Conservation (phyloP, 257 asterid genomes). For the Phtheirospermum japonicum region DNA sequence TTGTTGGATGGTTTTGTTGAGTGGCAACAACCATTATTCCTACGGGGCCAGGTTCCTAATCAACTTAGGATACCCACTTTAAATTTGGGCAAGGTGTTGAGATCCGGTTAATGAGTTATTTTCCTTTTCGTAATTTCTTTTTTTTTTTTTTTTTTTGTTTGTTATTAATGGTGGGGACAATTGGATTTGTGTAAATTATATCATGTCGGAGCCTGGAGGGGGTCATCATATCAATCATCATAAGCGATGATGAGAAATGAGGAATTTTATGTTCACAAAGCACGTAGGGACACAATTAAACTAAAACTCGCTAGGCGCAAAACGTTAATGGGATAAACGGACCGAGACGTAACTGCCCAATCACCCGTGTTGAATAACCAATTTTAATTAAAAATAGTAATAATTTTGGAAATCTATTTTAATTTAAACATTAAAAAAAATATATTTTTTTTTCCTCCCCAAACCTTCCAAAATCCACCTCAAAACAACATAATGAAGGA, state of each 20-base stretch:
- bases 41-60: slow-evolving; percentile 14
- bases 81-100: neutral
- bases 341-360: too few relatives aligned
- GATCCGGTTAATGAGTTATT: neutral
- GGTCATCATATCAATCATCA: slow-evolving; percentile 30
- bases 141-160: neutral
- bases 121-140: too few relatives aligned
- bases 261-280: slow-evolving; percentile 9
- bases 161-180: slow-evolving; percentile 15
- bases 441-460: too few relatives aligned
- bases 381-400: too few relatives aligned
- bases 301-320: too few relatives aligned
- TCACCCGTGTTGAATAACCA: too few relatives aligned
- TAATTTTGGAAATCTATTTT: too few relatives aligned
- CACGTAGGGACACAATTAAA: slow-evolving; percentile 12
- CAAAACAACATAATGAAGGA: too few relatives aligned
- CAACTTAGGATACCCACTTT: slow-evolving; percentile 32
- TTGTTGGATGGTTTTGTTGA: slow-evolving; percentile 19
- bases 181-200: slow-evolving; percentile 18
- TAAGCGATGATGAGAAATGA: slow-evolving; percentile 14
- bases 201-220: slow-evolving; percentile 27
- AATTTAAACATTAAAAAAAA: too few relatives aligned
- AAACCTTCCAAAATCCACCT: too few relatives aligned
- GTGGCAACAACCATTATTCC: slow-evolving; percentile 35
- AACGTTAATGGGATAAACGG: too few relatives aligned